phyloP scores from a whole-genome alignment of 805 yeast species.

The Tetrapisispora namnaoensis region DNA sequence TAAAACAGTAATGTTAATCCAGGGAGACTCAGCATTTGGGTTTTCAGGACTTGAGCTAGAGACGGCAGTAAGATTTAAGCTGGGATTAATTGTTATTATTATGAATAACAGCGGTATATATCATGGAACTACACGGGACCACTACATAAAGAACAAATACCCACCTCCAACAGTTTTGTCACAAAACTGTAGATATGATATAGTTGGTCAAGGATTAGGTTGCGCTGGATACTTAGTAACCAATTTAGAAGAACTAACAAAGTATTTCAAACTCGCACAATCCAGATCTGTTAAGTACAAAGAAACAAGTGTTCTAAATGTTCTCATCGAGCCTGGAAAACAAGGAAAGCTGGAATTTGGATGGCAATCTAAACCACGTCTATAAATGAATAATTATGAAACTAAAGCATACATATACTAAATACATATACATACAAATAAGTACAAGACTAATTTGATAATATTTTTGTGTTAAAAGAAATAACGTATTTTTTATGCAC shows the following conservation, averaged over 20 bases:
- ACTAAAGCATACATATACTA: not conserved
- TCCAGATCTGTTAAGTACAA: constrained; percentile 19
- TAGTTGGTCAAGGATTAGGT: constrained; percentile 47
- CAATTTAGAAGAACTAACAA: constrained; percentile 33
- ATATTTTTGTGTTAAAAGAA: too few species aligned
- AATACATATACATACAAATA: not conserved
- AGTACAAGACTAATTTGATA: too few species aligned
- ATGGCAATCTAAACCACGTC: constrained; percentile 45
- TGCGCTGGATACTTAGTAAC: constrained; percentile 41
- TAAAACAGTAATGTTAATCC: constrained; percentile 45
- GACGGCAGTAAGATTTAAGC: constrained; percentile 45
- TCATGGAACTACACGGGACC: constrained; percentile 39
- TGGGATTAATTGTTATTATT: constrained; percentile 50
- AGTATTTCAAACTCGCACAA: constrained; percentile 31
- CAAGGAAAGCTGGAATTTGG: constrained; percentile 50
- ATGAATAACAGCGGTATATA: constrained; percentile 70
- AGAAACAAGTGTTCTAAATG: constrained; percentile 43
- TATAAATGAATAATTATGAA: constrained; percentile 1
- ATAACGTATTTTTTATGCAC: too few species aligned
- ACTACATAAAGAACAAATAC: constrained; percentile 12
- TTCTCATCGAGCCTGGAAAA: constrained; percentile 51
- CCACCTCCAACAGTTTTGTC: constrained; percentile 54
- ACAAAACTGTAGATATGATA: constrained; percentile 47
- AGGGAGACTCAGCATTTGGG: constrained; percentile 74
- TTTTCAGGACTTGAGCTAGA: constrained; percentile 67